Conservation (phyloP, 75 land plant species). For the Cryptomeria japonica region DNA sequence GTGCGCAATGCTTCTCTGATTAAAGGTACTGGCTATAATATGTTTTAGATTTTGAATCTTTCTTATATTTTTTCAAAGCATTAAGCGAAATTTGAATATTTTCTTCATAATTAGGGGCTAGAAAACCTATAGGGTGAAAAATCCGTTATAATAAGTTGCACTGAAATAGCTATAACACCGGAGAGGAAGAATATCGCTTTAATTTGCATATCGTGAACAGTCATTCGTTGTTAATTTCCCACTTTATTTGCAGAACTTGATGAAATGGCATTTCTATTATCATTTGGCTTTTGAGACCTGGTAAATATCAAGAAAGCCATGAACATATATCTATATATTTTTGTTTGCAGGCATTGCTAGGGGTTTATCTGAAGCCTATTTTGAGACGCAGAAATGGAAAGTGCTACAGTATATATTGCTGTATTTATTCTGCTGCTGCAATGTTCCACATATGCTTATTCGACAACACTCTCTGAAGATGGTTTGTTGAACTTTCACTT, state of each 20-base stretch:
- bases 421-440: neutral
- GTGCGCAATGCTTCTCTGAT: neutral
- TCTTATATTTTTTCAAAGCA: neutral
- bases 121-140: neutral
- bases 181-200: neutral
- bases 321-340: neutral
- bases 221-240: neutral
- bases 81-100: neutral
- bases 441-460: neutral
- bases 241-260: neutral
- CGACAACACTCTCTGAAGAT: neutral
- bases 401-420: neutral
- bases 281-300: neutral
- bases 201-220: neutral
- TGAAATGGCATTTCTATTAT: neutral
- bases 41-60: neutral
- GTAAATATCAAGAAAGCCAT: neutral
- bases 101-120: neutral
- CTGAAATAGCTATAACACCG: neutral
- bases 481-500: neutral
- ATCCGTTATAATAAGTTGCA: neutral
- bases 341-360: neutral
- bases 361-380: neutral
- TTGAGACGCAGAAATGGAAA: neutral
- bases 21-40: neutral